These are phyloP conservation scores for Sporothrix mexicana DNA, from an alignment of 2,329 filamentous ascomycete genomes.

Conservation along the genomic window DNA sequence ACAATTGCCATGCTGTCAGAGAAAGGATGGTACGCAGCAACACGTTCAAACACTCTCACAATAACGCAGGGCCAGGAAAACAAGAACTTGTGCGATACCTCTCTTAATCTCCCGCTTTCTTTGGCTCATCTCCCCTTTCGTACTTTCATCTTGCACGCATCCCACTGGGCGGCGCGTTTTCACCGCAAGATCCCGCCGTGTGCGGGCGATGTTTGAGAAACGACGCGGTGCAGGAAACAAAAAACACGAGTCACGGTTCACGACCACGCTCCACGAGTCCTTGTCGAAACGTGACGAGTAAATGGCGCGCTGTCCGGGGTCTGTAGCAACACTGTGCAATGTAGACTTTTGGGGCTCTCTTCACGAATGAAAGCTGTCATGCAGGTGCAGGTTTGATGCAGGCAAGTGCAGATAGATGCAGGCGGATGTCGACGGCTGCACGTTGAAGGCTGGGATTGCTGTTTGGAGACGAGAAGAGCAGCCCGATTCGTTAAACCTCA, in stretches of 20 bases:
- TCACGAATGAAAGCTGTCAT: neutral
- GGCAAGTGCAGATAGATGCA: neutral
- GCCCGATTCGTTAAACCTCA: neutral
- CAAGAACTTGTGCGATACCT: too few species aligned
- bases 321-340: too few species aligned
- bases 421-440: neutral
- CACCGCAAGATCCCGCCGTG: neutral
- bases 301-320: neutral
- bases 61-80: neutral
- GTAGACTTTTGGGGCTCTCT: neutral
- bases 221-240: neutral
- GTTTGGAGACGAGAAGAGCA: neutral
- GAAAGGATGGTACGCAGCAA: neutral
- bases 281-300: conserved; percentile 10
- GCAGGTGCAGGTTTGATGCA: neutral
- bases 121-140: too few species aligned
- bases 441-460: neutral
- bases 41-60: neutral
- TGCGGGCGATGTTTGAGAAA: too few species aligned
- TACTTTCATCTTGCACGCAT: too few species aligned
- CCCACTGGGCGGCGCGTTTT: neutral
- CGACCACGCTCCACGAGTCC: neutral
- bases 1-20: neutral
- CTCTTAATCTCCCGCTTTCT: too few species aligned
- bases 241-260: neutral